Percentiles rank a stretch among this genome's conserved stretches.
These are phyloP conservation scores for Sporothrix luriei DNA, from an alignment of 2,329 filamentous ascomycete genomes.

Conservation along the genomic window DNA sequence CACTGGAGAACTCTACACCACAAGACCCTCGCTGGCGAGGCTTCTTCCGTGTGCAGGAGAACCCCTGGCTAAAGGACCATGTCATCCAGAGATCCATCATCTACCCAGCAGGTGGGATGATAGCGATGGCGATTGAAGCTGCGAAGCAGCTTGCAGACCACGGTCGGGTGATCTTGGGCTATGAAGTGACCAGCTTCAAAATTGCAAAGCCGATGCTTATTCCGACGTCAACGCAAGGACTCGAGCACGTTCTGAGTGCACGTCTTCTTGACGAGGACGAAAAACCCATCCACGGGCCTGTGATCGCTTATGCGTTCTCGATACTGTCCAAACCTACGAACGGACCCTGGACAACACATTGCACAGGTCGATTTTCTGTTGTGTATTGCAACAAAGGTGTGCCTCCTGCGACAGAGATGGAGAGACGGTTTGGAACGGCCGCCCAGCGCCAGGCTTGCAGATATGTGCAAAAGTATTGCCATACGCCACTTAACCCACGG, in stretches of 20 bases:
- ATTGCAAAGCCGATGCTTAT: constrained; percentile 38
- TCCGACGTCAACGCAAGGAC: constrained; percentile 41
- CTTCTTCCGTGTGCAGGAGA: constrained; percentile 46
- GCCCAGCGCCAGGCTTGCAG: constrained; percentile 35
- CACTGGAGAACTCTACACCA: constrained; percentile 37
- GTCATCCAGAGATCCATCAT: constrained; percentile 45
- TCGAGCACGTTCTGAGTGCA: constrained; percentile 55
- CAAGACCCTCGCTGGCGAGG: constrained; percentile 49
- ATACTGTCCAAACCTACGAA: constrained; percentile 52
- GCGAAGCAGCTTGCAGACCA: constrained; percentile 39
- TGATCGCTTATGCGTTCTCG: constrained; percentile 34
- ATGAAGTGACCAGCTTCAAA: constrained; percentile 34
- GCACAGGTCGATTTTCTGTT: constrained; percentile 42
- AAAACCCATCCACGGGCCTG: not conserved
- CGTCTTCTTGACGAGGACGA: constrained; percentile 38
- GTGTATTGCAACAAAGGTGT: constrained; percentile 20
- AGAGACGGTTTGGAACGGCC: not conserved
- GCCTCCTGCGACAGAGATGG: not conserved
- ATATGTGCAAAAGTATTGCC: constrained; percentile 40
- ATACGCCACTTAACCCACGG: constrained; percentile 45
- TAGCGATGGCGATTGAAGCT: constrained; percentile 47
- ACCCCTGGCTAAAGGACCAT: constrained; percentile 54
- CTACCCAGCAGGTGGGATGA: constrained; percentile 45
- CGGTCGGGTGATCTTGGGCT: constrained; percentile 26
- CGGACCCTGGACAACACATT: constrained; percentile 47